Evolutionary conservation across 495 filamentous ascomycete species (phyloP).

Genomic region (Penicillium subrubescens): DNA sequence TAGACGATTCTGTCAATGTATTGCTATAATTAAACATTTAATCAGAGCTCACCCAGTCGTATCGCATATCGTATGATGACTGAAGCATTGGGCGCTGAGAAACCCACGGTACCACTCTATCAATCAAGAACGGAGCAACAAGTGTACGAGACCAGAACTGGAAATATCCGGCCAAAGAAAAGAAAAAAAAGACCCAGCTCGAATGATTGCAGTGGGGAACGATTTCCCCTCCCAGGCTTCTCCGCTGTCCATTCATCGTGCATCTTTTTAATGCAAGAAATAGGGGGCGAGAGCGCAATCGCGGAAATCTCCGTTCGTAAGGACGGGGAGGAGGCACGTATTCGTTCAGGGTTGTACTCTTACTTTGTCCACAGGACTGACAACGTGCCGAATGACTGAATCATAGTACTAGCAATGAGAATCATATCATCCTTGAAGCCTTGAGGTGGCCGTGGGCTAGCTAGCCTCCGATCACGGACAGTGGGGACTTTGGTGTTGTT

Average conservation of each 20-base stretch:
- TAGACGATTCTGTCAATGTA: neutral
- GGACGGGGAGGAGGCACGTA: neutral
- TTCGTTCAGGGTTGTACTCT: neutral
- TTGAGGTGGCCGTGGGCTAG: conserved; percentile 12
- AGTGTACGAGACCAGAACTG: neutral
- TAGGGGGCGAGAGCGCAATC: neutral
- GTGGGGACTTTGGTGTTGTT: conserved; percentile 16
- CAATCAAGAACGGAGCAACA: neutral
- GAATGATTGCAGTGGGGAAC: neutral
- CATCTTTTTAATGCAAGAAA: neutral
- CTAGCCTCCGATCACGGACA: conserved; percentile 29
- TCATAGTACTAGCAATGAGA: neutral
- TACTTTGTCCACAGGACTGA: neutral
- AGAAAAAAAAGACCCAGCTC: neutral
- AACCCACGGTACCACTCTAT: neutral
- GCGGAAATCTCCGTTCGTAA: neutral
- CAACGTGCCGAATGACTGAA: neutral
- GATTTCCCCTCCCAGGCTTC: neutral
- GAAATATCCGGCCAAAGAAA: neutral
- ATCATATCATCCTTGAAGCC: conserved; percentile 6
- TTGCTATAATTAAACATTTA: conserved; percentile 3
- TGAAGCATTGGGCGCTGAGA: neutral
- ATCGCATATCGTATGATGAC: neutral
- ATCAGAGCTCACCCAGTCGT: neutral
- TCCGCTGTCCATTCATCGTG: conserved; percentile 1